These are phyloP conservation scores for Gryganskiella cystojenkinii DNA, from an alignment of 192 early-diverging fungal species.

Conservation along the genomic window DNA sequence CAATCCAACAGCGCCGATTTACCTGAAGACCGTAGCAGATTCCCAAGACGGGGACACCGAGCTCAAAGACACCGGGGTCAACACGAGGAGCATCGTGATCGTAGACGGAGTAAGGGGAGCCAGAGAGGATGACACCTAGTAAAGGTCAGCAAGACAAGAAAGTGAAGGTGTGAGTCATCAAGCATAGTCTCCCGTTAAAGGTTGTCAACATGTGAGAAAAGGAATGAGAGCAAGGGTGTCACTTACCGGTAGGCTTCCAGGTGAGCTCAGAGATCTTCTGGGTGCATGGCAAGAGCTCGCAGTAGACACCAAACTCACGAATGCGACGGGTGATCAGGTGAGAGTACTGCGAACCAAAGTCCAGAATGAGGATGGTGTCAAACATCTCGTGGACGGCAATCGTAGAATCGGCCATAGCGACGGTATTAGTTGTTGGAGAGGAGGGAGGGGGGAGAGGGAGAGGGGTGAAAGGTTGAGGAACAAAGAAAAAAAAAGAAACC, in stretches of 20 bases:
- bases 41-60: conserved; percentile 93
- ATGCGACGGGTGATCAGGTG: conserved; percentile 97
- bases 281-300: conserved; percentile 98
- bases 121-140: conserved; percentile 93
- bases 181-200: not conserved
- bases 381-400: conserved; percentile 82
- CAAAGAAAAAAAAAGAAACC: conserved; percentile 12
- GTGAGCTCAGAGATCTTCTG: conserved; percentile 92
- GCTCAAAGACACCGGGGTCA: conserved; percentile 88
- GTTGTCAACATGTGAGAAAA: not conserved
- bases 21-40: conserved; percentile 99
- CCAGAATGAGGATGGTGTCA: conserved; percentile 98
- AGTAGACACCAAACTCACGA: conserved; percentile 98
- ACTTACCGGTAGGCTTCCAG: conserved; percentile 92
- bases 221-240: not conserved
- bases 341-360: conserved; percentile 99
- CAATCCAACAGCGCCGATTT: conserved; percentile 1
- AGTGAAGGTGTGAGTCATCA: not conserved
- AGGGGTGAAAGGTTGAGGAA: conserved; percentile 14
- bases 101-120: conserved; percentile 97
- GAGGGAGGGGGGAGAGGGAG: not conserved
- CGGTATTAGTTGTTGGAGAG: conserved; percentile 3
- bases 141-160: not conserved
- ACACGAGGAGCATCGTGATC: conserved; percentile 94
- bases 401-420: conserved; percentile 42